Evolutionary conservation across 768 basidiomycete genomes (phyloP).

Genomic region (Pleurotus sapidus): DNA sequence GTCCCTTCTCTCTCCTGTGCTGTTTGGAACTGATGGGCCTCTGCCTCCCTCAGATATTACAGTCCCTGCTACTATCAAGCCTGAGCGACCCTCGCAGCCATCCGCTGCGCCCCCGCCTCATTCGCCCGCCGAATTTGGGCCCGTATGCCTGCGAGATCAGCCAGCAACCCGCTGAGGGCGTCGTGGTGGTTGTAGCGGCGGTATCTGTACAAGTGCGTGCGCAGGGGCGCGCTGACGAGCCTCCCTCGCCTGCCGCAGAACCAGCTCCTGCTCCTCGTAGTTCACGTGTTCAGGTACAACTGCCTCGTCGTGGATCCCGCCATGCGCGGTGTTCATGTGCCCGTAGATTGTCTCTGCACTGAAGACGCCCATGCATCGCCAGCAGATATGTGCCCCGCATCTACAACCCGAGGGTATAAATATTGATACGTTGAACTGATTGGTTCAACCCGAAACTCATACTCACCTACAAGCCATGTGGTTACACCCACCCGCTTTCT

Average conservation of each 20-base stretch:
- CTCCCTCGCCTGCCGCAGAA: background rate
- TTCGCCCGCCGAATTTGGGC: no score
- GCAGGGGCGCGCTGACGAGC: background rate
- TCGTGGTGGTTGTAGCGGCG: no score
- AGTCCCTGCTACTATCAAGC: no score
- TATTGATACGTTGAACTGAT: no score
- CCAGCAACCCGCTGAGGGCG: no score
- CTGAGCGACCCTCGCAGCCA: no score
- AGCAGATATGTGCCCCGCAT: constrained; percentile 50
- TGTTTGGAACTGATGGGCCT: no score
- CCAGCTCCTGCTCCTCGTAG: background rate
- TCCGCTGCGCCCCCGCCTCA: no score
- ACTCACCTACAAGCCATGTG: constrained; percentile 45
- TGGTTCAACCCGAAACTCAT: background rate
- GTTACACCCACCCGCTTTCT: constrained; percentile 54
- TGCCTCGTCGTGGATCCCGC: constrained; percentile 22
- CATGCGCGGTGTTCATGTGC: constrained; percentile 35
- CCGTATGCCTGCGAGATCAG: no score
- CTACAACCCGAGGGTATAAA: background rate
- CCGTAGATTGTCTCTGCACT: constrained; percentile 15
- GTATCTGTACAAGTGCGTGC: background rate
- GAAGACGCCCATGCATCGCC: constrained; percentile 50
- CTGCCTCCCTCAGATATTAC: no score
- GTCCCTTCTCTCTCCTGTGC: no score
- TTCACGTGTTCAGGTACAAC: background rate